Evolutionary conservation across 257 asterid genomes (phyloP).

Genomic region (Verbascum thapsus): DNA sequence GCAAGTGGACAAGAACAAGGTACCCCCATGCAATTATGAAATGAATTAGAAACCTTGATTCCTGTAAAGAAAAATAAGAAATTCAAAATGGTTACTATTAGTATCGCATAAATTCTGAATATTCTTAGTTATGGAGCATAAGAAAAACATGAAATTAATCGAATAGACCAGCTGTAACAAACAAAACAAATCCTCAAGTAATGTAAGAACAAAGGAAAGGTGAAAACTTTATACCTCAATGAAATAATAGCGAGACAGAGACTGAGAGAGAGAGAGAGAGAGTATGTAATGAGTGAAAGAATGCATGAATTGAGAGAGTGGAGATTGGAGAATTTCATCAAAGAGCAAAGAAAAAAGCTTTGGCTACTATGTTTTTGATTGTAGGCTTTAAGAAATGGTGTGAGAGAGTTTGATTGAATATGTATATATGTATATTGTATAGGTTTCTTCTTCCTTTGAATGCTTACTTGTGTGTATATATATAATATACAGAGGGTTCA

Average conservation of each 20-base stretch:
- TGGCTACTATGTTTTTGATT: background rate
- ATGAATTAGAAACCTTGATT: slow-evolving; percentile 12
- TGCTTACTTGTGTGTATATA: too few species aligned
- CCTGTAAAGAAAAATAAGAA: slow-evolving; percentile 20
- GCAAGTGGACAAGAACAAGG: slow-evolving; percentile 26
- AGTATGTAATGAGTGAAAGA: background rate
- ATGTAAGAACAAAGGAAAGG: slow-evolving; percentile 6
- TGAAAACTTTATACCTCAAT: slow-evolving; percentile 30
- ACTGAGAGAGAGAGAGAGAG: background rate
- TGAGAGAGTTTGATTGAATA: background rate
- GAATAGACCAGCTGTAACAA: background rate
- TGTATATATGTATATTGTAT: background rate
- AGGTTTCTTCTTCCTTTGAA: background rate
- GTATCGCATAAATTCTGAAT: too few species aligned
- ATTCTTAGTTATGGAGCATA: slow-evolving; percentile 9
- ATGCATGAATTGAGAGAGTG: background rate
- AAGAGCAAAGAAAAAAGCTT: background rate
- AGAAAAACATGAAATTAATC: background rate
- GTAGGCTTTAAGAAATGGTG: background rate
- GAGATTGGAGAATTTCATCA: background rate
- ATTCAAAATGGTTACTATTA: background rate
- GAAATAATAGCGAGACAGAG: too few species aligned
- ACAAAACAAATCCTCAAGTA: background rate
- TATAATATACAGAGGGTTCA: slow-evolving; percentile 3
- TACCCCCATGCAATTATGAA: slow-evolving; percentile 47